phyloP scores from a whole-genome alignment of 345 rosid genomes.

The Draba incana region DNA sequence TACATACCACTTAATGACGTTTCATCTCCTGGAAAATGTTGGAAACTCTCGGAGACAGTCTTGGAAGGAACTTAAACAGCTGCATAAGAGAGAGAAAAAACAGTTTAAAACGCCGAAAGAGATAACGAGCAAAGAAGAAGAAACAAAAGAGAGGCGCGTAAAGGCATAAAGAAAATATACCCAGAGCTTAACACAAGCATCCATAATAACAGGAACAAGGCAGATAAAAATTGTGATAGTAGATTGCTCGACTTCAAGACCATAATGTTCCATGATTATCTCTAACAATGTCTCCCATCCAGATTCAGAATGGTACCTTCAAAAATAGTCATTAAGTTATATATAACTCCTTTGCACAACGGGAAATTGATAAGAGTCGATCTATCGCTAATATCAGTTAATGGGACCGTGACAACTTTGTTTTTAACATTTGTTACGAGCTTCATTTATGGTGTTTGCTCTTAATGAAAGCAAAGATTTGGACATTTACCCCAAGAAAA shows the following conservation, averaged over 20 bases:
- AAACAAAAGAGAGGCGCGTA: background rate
- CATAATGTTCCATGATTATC: constrained; percentile 80
- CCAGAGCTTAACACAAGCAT: constrained; percentile 91
- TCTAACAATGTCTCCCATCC: constrained; percentile 90
- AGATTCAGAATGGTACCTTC: constrained; percentile 92
- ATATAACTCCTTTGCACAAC: constrained; percentile 16
- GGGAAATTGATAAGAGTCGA: background rate
- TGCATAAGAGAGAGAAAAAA: constrained; percentile 39
- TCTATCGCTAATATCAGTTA: background rate
- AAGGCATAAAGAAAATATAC: constrained; percentile 49
- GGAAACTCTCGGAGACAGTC: constrained; percentile 76
- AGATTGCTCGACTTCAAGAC: constrained; percentile 70
- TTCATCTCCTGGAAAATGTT: constrained; percentile 78
- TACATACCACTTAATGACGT: constrained; percentile 57
- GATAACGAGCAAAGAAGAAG: constrained; percentile 1
- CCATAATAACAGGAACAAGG: constrained; percentile 72
- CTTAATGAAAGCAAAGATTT: constrained; percentile 2
- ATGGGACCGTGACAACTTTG: constrained; percentile 1
- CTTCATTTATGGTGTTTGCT: background rate
- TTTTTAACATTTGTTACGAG: constrained; percentile 3
- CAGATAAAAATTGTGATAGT: constrained; percentile 68
- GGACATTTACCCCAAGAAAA: constrained; percentile 75
- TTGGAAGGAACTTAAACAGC: constrained; percentile 85
- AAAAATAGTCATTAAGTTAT: constrained; percentile 4
- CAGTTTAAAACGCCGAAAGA: constrained; percentile 1